Base-by-base conservation (phyloP, 2,329 filamentous ascomycete genomes). In the Zymoseptoria passerinii region DNA sequence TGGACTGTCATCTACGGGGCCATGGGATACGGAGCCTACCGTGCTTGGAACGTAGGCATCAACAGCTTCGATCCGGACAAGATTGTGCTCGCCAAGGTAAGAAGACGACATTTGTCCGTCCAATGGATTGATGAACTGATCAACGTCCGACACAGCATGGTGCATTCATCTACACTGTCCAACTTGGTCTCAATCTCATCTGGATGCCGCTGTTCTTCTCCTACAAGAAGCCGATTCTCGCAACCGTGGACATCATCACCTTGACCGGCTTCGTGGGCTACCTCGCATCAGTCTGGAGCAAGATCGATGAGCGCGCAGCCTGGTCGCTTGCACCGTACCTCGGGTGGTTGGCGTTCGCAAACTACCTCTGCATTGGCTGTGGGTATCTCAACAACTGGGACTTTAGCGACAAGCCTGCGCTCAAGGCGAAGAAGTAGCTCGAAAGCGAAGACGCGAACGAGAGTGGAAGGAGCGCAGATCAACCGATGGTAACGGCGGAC, bases 181-280 rank as follows among this genome's bases (percentile, higher is more conserved):
- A 96, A 75, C 84, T 96, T 6, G 88, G 81, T 9, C 79, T 96
- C 54, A 96, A 96, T 72, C 78, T 95, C 28, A 74, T 87, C 56
- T 97, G 90, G 90, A 96, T 91, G 83, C 92, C 92, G 10, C 81
- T 96, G 9, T 96, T 96, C 81, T 96, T 96, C 71, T 81, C 83
- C n/a, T 70, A 87, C 54, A 85, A 86, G 63, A 83, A 83, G 16
- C 90, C 91, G 1, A 79, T 87, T 55, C 83, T 84, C 69, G 91
- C 92, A 3, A 84, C 89, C 6, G 80, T 81, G 28, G 89, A 96
- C 71, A 86, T 95, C 54, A 75, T 89, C 28, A 80, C 85, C 0
- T 78, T 96, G 8, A 78, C 87, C 0, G 90, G 87, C 8, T 77
- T 87, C 28, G 88, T 89, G 52, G 82, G 80, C 6, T 92, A 90